These are phyloP conservation scores for Beauveria bassiana DNA, from an alignment of 2,329 filamentous ascomycete genomes.

Conservation along the genomic window DNA sequence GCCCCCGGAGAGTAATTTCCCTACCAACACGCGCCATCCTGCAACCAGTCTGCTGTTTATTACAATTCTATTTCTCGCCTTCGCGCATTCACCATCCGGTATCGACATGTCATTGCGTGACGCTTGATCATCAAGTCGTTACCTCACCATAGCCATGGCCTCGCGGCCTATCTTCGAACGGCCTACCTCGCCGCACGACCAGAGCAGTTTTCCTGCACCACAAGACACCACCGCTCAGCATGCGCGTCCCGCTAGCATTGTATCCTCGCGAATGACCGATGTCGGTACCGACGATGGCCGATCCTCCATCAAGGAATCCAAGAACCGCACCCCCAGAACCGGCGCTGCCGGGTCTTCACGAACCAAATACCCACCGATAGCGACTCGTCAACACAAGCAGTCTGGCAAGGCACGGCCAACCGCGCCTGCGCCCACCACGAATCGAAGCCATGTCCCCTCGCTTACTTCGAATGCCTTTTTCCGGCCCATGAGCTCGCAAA, in stretches of 20 bases:
- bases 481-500: slow-evolving; percentile 92
- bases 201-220: slow-evolving; percentile 30
- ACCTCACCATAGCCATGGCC: slow-evolving; percentile 1
- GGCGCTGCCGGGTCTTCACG: slow-evolving; percentile 38
- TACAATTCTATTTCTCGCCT: background rate
- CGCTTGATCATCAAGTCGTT: background rate
- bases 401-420: slow-evolving; percentile 34
- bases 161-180: slow-evolving; percentile 18
- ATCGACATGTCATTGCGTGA: slow-evolving; percentile 1
- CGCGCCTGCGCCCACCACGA: slow-evolving; percentile 47
- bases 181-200: slow-evolving; percentile 30
- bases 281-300: slow-evolving; percentile 49
- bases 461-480: slow-evolving; percentile 89
- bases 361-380: slow-evolving; percentile 39
- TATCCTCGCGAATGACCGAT: slow-evolving; percentile 66
- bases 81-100: background rate
- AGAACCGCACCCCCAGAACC: slow-evolving; percentile 25
- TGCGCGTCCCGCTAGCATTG: slow-evolving; percentile 53
- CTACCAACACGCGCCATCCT: background rate
- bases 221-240: slow-evolving; percentile 33
- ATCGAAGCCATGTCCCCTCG: slow-evolving; percentile 81
- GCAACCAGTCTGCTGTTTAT: background rate
- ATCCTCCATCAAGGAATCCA: background rate
- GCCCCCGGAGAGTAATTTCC: background rate
- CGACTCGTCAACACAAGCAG: slow-evolving; percentile 35